These are phyloP conservation scores for Hysterium pulicare DNA, from an alignment of 2,329 filamentous ascomycete genomes.

Conservation along the genomic window DNA sequence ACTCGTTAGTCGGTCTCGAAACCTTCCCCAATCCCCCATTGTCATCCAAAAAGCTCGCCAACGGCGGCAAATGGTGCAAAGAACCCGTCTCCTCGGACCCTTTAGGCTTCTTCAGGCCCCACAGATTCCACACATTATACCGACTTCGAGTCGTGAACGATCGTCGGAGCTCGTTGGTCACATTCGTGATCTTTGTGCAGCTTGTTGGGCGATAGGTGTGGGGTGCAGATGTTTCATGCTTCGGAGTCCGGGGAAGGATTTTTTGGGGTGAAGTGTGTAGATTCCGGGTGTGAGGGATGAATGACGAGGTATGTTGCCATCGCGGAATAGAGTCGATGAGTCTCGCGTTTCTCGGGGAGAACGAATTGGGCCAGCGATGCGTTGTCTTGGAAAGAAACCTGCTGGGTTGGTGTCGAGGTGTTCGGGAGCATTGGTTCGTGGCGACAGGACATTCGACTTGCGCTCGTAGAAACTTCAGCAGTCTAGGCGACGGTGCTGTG, in stretches of 20 bases:
- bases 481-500: conserved; percentile 33
- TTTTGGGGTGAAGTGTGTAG: not conserved
- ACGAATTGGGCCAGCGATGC: not conserved
- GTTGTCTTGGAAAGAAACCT: not conserved
- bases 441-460: conserved; percentile 18
- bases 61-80: conserved; percentile 57
- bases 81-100: conserved; percentile 43
- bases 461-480: conserved; percentile 36
- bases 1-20: conserved; percentile 77
- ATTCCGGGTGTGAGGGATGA: not conserved
- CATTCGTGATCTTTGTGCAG: not conserved
- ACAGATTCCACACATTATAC: conserved; percentile 22
- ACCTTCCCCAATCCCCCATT: conserved; percentile 63
- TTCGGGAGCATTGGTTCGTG: no score
- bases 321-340: not conserved
- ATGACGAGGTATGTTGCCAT: no score
- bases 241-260: conserved; percentile 1
- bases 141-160: conserved; percentile 17
- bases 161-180: conserved; percentile 9
- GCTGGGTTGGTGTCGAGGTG: not conserved
- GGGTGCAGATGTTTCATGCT: not conserved
- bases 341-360: not conserved
- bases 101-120: conserved; percentile 30
- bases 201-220: not conserved
- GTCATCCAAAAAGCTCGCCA: conserved; percentile 55